A percentile compares a stretch with the other conserved stretches of the same genome.
Evolutionary conservation across 352 stramenopile genomes (phyloP).

Genomic region (Peronospora belbahrii): DNA sequence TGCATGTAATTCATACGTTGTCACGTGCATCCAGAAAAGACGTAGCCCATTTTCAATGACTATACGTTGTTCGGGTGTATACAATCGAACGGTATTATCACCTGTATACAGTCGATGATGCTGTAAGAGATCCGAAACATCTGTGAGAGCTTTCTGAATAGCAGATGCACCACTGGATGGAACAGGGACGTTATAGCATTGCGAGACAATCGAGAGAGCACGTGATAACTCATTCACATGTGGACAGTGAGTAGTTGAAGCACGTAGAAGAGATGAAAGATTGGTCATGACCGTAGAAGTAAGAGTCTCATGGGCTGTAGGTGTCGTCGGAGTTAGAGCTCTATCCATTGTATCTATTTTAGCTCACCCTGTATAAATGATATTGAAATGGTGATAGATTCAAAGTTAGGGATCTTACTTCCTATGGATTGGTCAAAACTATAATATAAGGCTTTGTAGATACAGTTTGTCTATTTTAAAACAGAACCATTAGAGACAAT

Average conservation of each 20-base stretch:
- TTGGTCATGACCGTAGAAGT: slow-evolving; percentile 18
- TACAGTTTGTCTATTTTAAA: no score
- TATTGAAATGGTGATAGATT: not conserved
- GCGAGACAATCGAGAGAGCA: slow-evolving; percentile 33
- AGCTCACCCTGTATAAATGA: not conserved
- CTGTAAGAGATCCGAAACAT: slow-evolving; percentile 36
- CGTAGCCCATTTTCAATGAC: slow-evolving; percentile 32
- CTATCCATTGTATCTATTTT: slow-evolving; percentile 10
- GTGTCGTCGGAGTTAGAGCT: slow-evolving; percentile 3
- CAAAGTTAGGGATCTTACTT: no score
- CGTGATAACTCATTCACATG: slow-evolving; percentile 32
- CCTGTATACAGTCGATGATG: slow-evolving; percentile 30
- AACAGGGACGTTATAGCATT: slow-evolving; percentile 41
- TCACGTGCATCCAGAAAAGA: slow-evolving; percentile 55
- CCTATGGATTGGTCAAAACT: no score
- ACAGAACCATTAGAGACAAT: no score
- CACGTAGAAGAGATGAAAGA: slow-evolving; percentile 19
- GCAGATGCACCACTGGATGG: slow-evolving; percentile 26
- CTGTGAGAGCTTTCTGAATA: slow-evolving; percentile 32
- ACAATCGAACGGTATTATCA: slow-evolving; percentile 3
- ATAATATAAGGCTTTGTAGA: no score
- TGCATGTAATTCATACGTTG: slow-evolving; percentile 46
- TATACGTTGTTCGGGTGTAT: slow-evolving; percentile 20
- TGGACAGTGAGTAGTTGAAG: slow-evolving; percentile 7
- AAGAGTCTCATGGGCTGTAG: slow-evolving; percentile 18